These are phyloP conservation scores for Candida namnaoensis DNA, from an alignment of 805 yeast genomes.

Conservation along the genomic window DNA sequence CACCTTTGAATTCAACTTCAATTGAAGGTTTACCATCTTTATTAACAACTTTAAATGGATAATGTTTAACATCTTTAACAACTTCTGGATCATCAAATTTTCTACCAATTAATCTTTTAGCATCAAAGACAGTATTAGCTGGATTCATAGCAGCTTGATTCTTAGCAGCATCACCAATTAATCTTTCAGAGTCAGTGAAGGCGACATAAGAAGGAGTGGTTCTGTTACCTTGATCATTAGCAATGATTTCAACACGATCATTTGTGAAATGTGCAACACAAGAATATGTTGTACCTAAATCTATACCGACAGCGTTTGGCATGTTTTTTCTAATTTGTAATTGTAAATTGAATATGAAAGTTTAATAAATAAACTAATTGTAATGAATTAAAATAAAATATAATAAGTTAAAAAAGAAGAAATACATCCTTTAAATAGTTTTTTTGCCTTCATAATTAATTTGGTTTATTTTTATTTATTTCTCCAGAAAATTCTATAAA, in stretches of 20 bases:
- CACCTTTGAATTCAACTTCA: slow-evolving; percentile 84
- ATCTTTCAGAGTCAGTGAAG: slow-evolving; percentile 90
- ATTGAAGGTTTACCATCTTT: slow-evolving; percentile 82
- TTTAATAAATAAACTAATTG: not conserved
- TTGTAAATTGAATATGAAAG: too few species aligned
- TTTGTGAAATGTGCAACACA: slow-evolving; percentile 88
- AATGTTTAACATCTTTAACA: slow-evolving; percentile 72
- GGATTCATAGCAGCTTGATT: slow-evolving; percentile 98
- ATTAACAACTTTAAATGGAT: slow-evolving; percentile 77
- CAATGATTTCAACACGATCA: slow-evolving; percentile 89
- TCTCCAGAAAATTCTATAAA: too few species aligned
- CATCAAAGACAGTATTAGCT: slow-evolving; percentile 86
- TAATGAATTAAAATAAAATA: too few species aligned
- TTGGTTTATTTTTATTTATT: too few species aligned
- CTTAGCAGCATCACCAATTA: slow-evolving; percentile 97
- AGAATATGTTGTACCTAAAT: slow-evolving; percentile 95
- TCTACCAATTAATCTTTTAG: slow-evolving; percentile 89
- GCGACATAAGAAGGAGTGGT: slow-evolving; percentile 97
- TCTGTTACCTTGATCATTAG: slow-evolving; percentile 98
- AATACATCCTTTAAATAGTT: too few species aligned
- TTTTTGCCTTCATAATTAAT: too few species aligned
- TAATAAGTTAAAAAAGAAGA: too few species aligned
- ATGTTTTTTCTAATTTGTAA: slow-evolving; percentile 5
- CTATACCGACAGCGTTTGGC: slow-evolving; percentile 71
- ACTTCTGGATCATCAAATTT: slow-evolving; percentile 76